Evolutionary conservation across 108 stramenopile species (phyloP), one percentile per base, ranked within the genome.

Genomic region (Cylindrotheca fusiformis): DNA sequence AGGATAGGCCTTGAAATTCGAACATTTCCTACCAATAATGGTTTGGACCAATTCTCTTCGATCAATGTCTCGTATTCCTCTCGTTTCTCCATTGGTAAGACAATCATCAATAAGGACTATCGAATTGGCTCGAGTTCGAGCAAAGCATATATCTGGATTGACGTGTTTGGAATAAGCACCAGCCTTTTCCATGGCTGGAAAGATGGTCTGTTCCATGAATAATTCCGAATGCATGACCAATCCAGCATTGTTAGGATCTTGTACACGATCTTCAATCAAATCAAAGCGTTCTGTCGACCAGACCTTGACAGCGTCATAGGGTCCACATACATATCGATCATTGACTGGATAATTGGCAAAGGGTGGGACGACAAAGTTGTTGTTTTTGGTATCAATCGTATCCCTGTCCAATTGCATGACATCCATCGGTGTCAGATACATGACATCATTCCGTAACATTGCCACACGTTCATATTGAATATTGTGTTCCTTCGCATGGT

Each of bases 231-330:
- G 77, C 71, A 78, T 58, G 26, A 24, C 65, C 14, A 25, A 54
- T n/a, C 61, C 74, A 4, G 31, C 45, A 48, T 63, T 5, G 0
- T 36, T 29, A 18, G 3, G 1, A 10, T 12, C 31, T 14, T 55
- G 51, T 30, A 74, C 69, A 29, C 56, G 55, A 2, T 77, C 22
- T 18, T 84, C 69, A 0, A 80, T 23, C 12, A 55, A 32, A 0
- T 25, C 0, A 55, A 84, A 84, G 1, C 83, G 72, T 55, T 67
- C 51, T 27, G 76, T 73, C 12, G 79, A 60, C 78, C 79, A 84
- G 20, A 84, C 51, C 44, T 75, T 55, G 21, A 74, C 66, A 2
- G 68, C 76, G 2, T 78, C 64, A 57, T 65, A 65, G 2, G 76
- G 56, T 19, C 83, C 83, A 60, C 65, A 68, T 19, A 80, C 63